Base-by-base conservation (phyloP, 257 asterid genomes). In the Scutellaria baicalensis region DNA sequence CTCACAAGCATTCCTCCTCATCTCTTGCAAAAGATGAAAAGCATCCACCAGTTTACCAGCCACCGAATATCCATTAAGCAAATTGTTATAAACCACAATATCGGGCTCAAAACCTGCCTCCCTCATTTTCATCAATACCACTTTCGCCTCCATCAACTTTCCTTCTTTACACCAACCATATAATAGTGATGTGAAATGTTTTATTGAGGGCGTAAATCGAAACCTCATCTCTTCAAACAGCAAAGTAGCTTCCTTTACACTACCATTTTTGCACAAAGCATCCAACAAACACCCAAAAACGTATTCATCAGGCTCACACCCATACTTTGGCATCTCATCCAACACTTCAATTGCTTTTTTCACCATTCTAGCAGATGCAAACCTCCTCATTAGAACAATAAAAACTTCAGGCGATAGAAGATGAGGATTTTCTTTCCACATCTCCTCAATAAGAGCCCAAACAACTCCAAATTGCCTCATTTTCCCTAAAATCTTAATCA, bases 161-260 rank as follows among this genome's bases (percentile, higher is more conserved):
- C 97, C 98, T 82, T 88, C 96, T 73, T 83, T 90, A 64, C 97
- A 93, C 98, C 98, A 93, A 68, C 97, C 98, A 44, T 84, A 77
- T 47, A 90, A 77, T 74, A 93, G 75, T 3, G 96, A 90, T 8
- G 98, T 93, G 77, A 85, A 93, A 76, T 93, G 96, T 77, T 76
- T 90, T 49, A 93, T 87, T 0, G 94, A 87, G 0, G 96, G 96
- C 11, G 43, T 75, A 82, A 93, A 90, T 75, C 83, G 85, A 43
- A 78, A 35, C 50, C 78, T 77, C 95, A 93, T 90, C 72, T 93
- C 97, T 63, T 93, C 98, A 71, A 93, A 90, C 75, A 93, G 75
- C 67, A 75, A 52, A 44, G 97, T 84, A 75, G 97, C 98, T 79
- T 93, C 97, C 77, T 87, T 93, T 39, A 85, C 94, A 57, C 95